A percentile compares a stretch with the other conserved stretches of the same genome.
These are phyloP conservation scores for Suhomyces sp. DNA, from an alignment of 805 yeast genomes.

Conservation along the genomic window DNA sequence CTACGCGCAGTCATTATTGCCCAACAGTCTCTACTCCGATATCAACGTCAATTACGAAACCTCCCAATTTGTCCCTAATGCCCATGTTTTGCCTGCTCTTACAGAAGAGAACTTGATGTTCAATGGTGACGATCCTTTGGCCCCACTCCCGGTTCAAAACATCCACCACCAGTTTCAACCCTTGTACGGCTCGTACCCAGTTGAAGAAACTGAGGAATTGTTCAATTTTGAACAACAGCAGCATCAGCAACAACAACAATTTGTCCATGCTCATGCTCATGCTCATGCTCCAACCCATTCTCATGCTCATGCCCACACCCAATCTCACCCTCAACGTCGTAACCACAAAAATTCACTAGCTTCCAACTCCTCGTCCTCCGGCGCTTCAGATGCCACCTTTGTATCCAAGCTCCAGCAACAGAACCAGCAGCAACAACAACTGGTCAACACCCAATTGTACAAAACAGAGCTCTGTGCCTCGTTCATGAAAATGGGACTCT, in stretches of 20 bases:
- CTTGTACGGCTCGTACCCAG: constrained; percentile 4
- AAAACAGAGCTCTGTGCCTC: constrained; percentile 90
- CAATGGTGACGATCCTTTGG: constrained; percentile 2
- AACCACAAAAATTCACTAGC: constrained; percentile 3
- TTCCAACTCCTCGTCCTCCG: not conserved
- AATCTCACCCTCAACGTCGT: constrained; percentile 14
- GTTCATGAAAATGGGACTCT: constrained; percentile 60
- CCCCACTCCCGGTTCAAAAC: not conserved
- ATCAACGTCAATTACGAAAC: not conserved
- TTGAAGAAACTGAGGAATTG: constrained; percentile 16
- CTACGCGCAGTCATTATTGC: constrained; percentile 19
- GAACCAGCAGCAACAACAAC: constrained; percentile 12
- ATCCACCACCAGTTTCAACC: too few relatives aligned
- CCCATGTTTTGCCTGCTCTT: constrained; percentile 24
- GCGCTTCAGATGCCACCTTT: constrained; percentile 1
- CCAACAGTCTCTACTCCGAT: constrained; percentile 18
- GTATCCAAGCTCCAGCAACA: constrained; percentile 8
- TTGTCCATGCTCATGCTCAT: not conserved
- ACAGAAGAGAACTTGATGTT: constrained; percentile 39
- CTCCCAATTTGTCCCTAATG: constrained; percentile 4
- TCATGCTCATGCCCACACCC: constrained; percentile 2
- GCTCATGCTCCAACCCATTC: constrained; percentile 3
- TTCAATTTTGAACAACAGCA: constrained; percentile 21
- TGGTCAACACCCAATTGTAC: constrained; percentile 65
- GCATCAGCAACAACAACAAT: constrained; percentile 13